Conservation (phyloP, 2,329 filamentous ascomycete genomes). For the Graphium sp. region DNA sequence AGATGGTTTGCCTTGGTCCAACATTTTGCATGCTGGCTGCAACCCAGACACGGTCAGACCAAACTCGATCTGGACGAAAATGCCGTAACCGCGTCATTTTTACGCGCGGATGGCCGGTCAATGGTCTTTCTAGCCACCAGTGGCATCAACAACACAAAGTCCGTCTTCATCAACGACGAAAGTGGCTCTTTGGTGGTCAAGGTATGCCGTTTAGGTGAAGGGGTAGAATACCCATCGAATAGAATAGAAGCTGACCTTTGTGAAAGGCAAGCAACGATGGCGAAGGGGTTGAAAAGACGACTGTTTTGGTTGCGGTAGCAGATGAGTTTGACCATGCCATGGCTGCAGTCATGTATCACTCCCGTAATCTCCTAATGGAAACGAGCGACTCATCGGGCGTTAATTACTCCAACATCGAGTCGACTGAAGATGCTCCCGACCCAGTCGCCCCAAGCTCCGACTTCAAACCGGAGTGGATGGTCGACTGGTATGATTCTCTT, state of each 20-base stretch:
- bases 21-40: constrained; percentile 70
- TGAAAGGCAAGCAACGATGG: constrained; percentile 58
- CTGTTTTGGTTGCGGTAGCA: constrained; percentile 54
- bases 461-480: constrained; percentile 53
- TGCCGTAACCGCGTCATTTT: constrained; percentile 61
- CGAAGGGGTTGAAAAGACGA: constrained; percentile 31
- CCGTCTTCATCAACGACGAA: constrained; percentile 47
- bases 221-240: too few species aligned
- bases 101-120: constrained; percentile 54
- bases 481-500: constrained; percentile 83
- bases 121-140: constrained; percentile 67
- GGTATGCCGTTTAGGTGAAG: too few species aligned
- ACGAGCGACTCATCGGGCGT: too few species aligned
- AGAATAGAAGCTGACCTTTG: too few species aligned
- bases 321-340: constrained; percentile 60
- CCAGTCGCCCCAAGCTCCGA: too few species aligned
- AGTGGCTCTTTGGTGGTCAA: constrained; percentile 52
- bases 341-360: constrained; percentile 73
- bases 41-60: constrained; percentile 64
- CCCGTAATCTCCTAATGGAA: constrained; percentile 42
- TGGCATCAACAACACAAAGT: constrained; percentile 52
- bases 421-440: constrained; percentile 12
- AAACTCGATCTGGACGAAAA: constrained; percentile 58
- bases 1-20: constrained; percentile 74
- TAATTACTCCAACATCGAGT: too few species aligned